Evolutionary conservation across 768 basidiomycete genomes (phyloP).

Genomic region (Boletus speciosus): DNA sequence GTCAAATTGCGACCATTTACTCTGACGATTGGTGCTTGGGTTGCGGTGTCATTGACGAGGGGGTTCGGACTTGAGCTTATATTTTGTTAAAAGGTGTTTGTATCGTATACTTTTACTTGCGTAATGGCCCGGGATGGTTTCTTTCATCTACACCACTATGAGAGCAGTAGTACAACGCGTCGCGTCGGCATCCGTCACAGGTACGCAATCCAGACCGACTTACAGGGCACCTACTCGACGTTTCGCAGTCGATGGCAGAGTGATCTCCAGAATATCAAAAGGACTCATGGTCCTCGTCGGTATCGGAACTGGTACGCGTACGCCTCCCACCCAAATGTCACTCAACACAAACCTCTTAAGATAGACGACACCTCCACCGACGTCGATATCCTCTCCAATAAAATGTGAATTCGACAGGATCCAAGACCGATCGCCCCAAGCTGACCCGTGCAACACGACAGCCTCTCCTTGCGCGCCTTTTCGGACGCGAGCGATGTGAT

Average conservation of each 20-base stretch:
- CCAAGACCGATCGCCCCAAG: not conserved
- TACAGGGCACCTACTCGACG: not conserved
- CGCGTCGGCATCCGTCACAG: constrained; percentile 77
- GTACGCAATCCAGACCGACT: constrained; percentile 35
- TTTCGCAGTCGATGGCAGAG: constrained; percentile 68
- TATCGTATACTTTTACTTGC: not conserved
- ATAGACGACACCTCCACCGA: constrained; percentile 81
- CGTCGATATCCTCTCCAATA: constrained; percentile 68
- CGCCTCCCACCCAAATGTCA: not conserved
- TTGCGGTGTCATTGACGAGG: constrained; percentile 60
- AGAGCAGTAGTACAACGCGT: constrained; percentile 86
- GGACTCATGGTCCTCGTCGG: constrained; percentile 92
- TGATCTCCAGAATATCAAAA: constrained; percentile 76
- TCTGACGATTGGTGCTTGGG: constrained; percentile 79
- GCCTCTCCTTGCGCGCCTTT: constrained; percentile 73
- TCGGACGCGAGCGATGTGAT: constrained; percentile 56
- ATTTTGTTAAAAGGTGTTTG: not conserved
- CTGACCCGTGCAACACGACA: constrained; percentile 28
- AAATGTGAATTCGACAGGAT: constrained; percentile 55
- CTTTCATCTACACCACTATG: constrained; percentile 43
- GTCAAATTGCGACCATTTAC: constrained; percentile 79
- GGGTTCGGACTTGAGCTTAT: constrained; percentile 7
- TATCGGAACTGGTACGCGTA: constrained; percentile 67
- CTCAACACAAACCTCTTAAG: constrained; percentile 23
- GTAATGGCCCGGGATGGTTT: not conserved